Conservation (phyloP, 805 yeast species). For the Ogataea minuta region DNA sequence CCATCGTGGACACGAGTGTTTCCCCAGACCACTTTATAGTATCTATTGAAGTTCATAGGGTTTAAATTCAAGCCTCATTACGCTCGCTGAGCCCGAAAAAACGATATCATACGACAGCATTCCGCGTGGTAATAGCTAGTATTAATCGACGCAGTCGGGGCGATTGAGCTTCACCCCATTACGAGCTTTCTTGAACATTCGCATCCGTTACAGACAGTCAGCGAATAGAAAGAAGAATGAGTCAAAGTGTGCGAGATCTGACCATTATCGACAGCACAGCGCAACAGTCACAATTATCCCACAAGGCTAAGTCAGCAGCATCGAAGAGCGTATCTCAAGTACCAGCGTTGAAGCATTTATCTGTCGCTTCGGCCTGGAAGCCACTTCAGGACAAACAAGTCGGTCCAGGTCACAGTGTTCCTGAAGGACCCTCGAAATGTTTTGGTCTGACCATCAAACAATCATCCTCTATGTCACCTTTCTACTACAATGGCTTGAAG, state of each 20-base stretch:
- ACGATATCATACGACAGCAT: background rate
- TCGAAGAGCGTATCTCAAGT: background rate
- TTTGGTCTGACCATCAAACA: constrained; percentile 58
- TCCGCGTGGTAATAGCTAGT: constrained; percentile 3
- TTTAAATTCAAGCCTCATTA: background rate
- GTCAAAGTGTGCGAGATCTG: background rate
- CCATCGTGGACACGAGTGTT: background rate
- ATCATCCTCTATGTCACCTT: constrained; percentile 49
- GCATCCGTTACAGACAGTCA: background rate
- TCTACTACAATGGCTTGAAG: constrained; percentile 39
- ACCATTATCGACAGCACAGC: background rate
- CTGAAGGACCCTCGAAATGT: constrained; percentile 27
- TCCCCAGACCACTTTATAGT: no score
- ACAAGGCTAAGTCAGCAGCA: no score
- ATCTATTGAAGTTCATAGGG: background rate
- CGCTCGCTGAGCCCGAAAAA: background rate
- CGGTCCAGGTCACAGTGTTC: background rate
- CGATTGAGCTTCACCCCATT: constrained; percentile 6
- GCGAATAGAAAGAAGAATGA: background rate
- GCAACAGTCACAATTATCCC: background rate
- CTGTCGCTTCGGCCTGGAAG: background rate
- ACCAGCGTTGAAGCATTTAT: background rate
- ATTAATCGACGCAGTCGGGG: background rate
- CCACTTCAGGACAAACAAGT: background rate
- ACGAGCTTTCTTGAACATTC: constrained; percentile 2